Base-by-base conservation (phyloP, 73 alveolate species). In the Symbiodinium pilosum region DNA sequence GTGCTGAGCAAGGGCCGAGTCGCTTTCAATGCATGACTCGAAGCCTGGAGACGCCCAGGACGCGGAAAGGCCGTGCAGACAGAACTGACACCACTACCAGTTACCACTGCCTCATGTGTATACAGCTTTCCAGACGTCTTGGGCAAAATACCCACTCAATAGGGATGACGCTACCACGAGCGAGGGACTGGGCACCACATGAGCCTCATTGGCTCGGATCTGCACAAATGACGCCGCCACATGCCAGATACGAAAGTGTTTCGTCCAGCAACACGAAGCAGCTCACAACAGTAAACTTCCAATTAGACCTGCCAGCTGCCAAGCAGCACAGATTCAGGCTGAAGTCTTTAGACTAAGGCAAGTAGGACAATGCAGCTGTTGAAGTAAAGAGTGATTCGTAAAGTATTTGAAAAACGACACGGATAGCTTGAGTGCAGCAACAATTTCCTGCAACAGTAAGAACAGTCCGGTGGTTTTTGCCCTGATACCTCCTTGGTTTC, bases 401-500 rank as follows among this genome's bases (percentile, higher is more conserved):
- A 34, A 16, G 52, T 11, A 51, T 16, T 54, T 11, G n/a, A n/a
- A n/a, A n/a, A n/a, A n/a, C n/a, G n/a, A n/a, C n/a, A n/a, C n/a
- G n/a, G n/a, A n/a, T n/a, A n/a, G n/a, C n/a, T n/a, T n/a, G n/a
- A n/a, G n/a, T n/a, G n/a, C n/a, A n/a, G n/a, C n/a, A n/a, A n/a
- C n/a, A n/a, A n/a, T n/a, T n/a, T n/a, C n/a, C n/a, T n/a, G n/a
- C n/a, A n/a, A n/a, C n/a, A n/a, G n/a, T n/a, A n/a, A n/a, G n/a
- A n/a, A n/a, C n/a, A n/a, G 81, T 28, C 81, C 30, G 81, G 38
- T 64, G 81, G 24, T 38, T 64, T 64, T 47, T 2, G 81, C 81
- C 81, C 39, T 64, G 81, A 64, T 64, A 64, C 81, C 81, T 64
- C 81, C 81, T 64, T 28, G 81, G 81, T 64, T 64, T 64, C 81